Percentiles rank a stretch among this genome's conserved stretches.
These are phyloP conservation scores for Trichosporon ovoides DNA, from an alignment of 1,284 basidiomycete species.

Conservation along the genomic window DNA sequence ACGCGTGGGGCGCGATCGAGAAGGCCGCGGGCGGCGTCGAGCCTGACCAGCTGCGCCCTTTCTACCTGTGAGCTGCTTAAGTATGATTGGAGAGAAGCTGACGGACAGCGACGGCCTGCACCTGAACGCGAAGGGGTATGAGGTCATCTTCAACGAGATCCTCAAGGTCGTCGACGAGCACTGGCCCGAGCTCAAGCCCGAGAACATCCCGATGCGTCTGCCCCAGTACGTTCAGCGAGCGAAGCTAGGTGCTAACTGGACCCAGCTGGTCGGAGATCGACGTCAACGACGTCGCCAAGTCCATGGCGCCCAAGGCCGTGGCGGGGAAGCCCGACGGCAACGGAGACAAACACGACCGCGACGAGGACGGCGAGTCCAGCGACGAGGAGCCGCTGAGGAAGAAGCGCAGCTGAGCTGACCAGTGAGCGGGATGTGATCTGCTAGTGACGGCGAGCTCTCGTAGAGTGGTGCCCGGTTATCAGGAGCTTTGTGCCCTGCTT, in stretches of 20 bases:
- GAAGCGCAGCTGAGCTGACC: neutral
- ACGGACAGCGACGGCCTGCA: conserved; percentile 65
- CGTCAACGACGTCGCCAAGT: conserved; percentile 18
- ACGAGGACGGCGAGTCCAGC: neutral
- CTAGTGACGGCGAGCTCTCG: too few relatives aligned
- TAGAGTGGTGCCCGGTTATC: neutral
- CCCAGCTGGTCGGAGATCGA: conserved; percentile 11
- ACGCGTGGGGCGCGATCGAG: conserved; percentile 59
- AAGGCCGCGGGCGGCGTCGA: conserved; percentile 58
- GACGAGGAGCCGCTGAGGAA: neutral
- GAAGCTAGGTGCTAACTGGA: neutral
- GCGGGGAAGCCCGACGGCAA: neutral
- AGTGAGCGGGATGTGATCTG: neutral
- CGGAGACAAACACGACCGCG: neutral
- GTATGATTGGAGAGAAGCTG: neutral
- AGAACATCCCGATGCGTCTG: conserved; percentile 31
- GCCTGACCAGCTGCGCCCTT: conserved; percentile 49
- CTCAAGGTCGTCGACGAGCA: conserved; percentile 56
- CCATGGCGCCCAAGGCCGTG: conserved; percentile 1
- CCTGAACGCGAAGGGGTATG: conserved; percentile 64
- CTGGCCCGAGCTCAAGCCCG: conserved; percentile 62
- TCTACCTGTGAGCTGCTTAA: conserved; percentile 34
- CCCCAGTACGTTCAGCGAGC: conserved; percentile 32
- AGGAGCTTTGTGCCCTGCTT: neutral
- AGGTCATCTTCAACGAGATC: conserved; percentile 63